Base-by-base conservation (phyloP, 306 rosid genomes). In the Pueraria montana region DNA sequence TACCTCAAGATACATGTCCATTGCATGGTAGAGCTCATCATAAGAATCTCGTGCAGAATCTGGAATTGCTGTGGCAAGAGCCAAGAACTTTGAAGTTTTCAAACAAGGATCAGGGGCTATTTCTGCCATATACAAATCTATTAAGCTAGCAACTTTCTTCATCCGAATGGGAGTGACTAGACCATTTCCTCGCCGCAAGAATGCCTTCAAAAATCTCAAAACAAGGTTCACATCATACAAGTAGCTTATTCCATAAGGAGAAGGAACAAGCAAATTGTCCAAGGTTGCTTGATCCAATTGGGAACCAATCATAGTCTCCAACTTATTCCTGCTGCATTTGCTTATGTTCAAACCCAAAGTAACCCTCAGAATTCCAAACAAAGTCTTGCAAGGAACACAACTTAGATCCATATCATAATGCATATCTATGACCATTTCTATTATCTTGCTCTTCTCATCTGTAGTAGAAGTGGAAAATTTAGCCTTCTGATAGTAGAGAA, bases 61-160 rank as follows among this genome's bases (percentile, higher is more conserved):
- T 0, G 99, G 97, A 74, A 96, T 66, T 48, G 92, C 88, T 27
- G 74, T 85, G 55, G 92, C 89, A 68, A 96, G 86, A 71, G 94
- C 92, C 81, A 85, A 61, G 80, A 96, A 96, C 88, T 91, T 96
- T 1, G 91, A 91, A 83, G 89, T 78, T 84, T 87, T 96, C 72
- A 96, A 89, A 81, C 90, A 82, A 78, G 98, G 99, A 84, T 93
- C 99, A 18, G 99, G 99, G 32, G 99, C 96, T 53, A 94, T 91
- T 88, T 96, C 99, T 82, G 99, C 91, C 63, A 85, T 85, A 42
- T 96, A 96, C 92, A 86, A 88, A 89, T 96, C 99, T 80, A 94
- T 68, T 64, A 96, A 88, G 64, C 63, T 76, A 42, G 93, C 89
- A 75, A 94, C 98, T 83, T 85, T 94, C 81, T 68, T 90, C 87